Evolutionary conservation across 1,284 basidiomycete genomes (phyloP).

Genomic region (Boletus sp.): DNA sequence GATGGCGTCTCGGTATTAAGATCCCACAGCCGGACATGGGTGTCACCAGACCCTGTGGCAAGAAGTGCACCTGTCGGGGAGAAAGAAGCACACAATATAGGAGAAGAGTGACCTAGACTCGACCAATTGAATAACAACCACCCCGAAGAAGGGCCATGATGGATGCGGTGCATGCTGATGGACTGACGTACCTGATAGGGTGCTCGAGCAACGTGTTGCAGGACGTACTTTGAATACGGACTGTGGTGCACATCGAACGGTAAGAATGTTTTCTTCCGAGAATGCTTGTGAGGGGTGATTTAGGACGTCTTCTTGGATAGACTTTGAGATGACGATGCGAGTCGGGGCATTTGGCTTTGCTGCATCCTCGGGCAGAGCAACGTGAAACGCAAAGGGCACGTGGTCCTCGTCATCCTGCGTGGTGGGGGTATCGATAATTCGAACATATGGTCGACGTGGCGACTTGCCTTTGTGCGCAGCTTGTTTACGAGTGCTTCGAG

Average conservation of each 20-base stretch:
- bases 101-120: constrained; percentile 80
- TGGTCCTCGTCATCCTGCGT: constrained; percentile 76
- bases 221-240: constrained; percentile 95
- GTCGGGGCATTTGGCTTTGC: constrained; percentile 64
- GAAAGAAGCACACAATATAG: constrained; percentile 95
- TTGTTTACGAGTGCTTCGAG: constrained; percentile 88
- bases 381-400: constrained; percentile 88
- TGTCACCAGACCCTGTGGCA: constrained; percentile 96
- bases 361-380: constrained; percentile 64
- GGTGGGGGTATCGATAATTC: constrained; percentile 4
- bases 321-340: constrained; percentile 78
- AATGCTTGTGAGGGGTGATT: constrained; percentile 71
- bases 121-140: constrained; percentile 12
- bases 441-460: constrained; percentile 2
- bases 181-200: constrained; percentile 70
- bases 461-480: constrained; percentile 68
- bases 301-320: constrained; percentile 80
- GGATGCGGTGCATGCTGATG: constrained; percentile 19
- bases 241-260: constrained; percentile 90
- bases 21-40: constrained; percentile 94
- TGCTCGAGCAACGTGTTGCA: constrained; percentile 92
- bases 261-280: constrained; percentile 85
- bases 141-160: constrained; percentile 7
- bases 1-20: constrained; percentile 92
- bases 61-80: constrained; percentile 91